Evolutionary conservation across 225 moss, liverwort and hornwort genomes (phyloP), one percentile per base, ranked within the genome.

Genomic region (Climacium dendroides): DNA sequence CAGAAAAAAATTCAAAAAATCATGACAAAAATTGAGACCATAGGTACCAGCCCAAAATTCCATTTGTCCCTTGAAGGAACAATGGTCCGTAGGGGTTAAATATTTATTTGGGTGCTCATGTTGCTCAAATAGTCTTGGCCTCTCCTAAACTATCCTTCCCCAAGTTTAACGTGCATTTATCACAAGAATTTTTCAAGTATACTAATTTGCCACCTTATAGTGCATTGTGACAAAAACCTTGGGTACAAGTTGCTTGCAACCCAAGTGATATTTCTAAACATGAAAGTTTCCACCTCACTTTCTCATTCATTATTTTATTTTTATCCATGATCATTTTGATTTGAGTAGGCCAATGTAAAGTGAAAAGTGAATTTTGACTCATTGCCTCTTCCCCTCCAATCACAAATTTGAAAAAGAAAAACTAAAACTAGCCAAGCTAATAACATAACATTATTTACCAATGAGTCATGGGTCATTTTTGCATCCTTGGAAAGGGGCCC

Each of bases 381-480:
- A 16, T 0, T 0, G 1, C 4, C 11, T 62, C 35, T 24, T 11
- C 13, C 30, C 10, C 0, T 16, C 81, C 12, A n/a, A 60, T 25
- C 25, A n/a, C 5, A 81, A 0, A 64, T 17, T n/a, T 50, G n/a
- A n/a, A n/a, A 25, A 25, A 24, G 7, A 15, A 50, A n/a, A 25
- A 4, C 35, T 48, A 47, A 62, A 57, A 23, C 11, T 3, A 29
- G 2, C 2, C 11, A n/a, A n/a, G n/a, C n/a, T 2, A 28, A 1
- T 72, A 45, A 45, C 3, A 72, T 26, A 10, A 28, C 6, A 45
- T 72, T 45, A 6, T 72, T 28, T 28, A 17, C 0, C 10, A 28
- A 9, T 28, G 10, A 17, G 5, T 2, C 0, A 72, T 0, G 2
- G 17, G 5, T 5, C 17, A 3, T 1, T 26, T 16, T 10, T 17